phyloP scores from a whole-genome alignment of 2,329 filamentous ascomycete genomes.

The Sporothrix mexicana region DNA sequence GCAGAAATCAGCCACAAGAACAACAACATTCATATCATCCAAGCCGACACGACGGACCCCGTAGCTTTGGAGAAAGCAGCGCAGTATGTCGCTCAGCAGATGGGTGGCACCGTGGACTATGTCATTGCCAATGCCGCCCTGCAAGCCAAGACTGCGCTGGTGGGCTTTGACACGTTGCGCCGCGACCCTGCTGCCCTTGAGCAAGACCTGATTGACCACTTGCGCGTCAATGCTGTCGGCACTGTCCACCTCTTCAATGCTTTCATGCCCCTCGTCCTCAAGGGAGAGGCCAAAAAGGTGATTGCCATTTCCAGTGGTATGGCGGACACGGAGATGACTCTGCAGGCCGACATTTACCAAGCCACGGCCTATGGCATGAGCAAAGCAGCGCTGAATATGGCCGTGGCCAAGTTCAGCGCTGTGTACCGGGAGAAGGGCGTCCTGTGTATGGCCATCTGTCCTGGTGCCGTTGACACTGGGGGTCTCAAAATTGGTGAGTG shows the following conservation, averaged over 20 bases:
- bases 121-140: constrained; percentile 17
- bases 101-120: background rate
- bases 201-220: background rate
- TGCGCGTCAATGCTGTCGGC: background rate
- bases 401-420: background rate
- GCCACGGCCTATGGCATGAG: background rate
- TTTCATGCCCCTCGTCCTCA: background rate
- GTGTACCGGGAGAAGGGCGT: constrained; percentile 9
- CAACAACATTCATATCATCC: constrained; percentile 56
- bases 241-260: background rate
- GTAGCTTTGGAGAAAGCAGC: constrained; percentile 43
- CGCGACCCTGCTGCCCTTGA: background rate
- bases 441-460: background rate
- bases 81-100: background rate
- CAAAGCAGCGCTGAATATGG: constrained; percentile 10
- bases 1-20: constrained; percentile 48
- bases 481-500: constrained; percentile 2
- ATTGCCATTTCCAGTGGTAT: constrained; percentile 6
- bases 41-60: constrained; percentile 51
- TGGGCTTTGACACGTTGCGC: background rate
- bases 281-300: background rate
- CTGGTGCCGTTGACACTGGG: constrained; percentile 5
- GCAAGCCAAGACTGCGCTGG: constrained; percentile 10
- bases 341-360: constrained; percentile 10
- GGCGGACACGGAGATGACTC: background rate